Evolutionary conservation across 768 basidiomycete species (phyloP).

Genomic region (Lentinula lateritia): DNA sequence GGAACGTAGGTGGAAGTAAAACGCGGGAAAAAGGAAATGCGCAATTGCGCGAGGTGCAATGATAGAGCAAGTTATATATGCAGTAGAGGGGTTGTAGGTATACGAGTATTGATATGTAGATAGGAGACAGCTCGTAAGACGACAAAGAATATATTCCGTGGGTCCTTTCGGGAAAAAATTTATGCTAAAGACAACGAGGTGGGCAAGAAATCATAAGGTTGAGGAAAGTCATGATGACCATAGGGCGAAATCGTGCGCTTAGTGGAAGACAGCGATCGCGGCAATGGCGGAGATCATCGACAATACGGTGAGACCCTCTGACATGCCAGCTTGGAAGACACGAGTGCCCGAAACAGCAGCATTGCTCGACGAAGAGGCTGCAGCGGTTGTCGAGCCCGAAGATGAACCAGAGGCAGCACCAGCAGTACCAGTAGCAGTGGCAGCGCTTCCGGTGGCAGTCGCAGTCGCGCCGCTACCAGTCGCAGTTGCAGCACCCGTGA

Average conservation of each 20-base stretch:
- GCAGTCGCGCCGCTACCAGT: conserved; percentile 10
- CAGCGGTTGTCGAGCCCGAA: not conserved
- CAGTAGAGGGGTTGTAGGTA: no score
- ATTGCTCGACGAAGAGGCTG: conserved; percentile 3
- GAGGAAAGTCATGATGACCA: no score
- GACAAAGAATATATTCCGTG: no score
- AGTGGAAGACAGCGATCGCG: not conserved
- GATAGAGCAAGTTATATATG: no score
- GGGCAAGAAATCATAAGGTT: no score
- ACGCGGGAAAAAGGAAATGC: no score
- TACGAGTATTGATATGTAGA: no score
- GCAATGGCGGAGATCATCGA: conserved; percentile 18
- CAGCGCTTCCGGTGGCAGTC: not conserved
- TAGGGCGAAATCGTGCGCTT: not conserved
- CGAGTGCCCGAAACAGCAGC: conserved; percentile 2
- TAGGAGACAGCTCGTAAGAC: no score
- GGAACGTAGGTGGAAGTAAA: no score
- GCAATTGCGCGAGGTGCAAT: no score
- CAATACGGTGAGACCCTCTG: conserved; percentile 15
- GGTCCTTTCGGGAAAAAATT: no score
- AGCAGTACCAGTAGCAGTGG: not conserved
- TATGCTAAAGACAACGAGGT: no score
- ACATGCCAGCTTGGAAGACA: conserved; percentile 10
- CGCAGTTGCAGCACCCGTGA: conserved; percentile 4
- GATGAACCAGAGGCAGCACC: not conserved